Conservation (phyloP, 495 filamentous ascomycete genomes). For the Trichoderma reesei region DNA sequence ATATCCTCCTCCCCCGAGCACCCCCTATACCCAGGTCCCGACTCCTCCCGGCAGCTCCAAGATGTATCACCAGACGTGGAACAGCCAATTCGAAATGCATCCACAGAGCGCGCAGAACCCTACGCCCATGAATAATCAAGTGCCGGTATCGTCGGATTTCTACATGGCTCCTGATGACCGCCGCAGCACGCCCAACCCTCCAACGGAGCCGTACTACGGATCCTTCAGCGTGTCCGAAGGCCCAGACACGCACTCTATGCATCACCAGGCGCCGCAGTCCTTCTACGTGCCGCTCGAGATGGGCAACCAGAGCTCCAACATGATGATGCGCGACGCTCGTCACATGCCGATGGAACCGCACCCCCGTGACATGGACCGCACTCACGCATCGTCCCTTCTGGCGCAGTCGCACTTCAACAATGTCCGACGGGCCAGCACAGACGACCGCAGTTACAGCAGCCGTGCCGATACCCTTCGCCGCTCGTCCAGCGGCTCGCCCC, state of each 20-base stretch:
- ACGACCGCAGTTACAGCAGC: constrained; percentile 2
- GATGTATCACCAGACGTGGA: constrained; percentile 27
- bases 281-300: background rate
- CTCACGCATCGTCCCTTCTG: constrained; percentile 19
- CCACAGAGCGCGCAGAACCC: background rate
- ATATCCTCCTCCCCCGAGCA: constrained; percentile 22
- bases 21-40: constrained; percentile 28
- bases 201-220: constrained; percentile 21
- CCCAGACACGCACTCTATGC: constrained; percentile 13
- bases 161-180: constrained; percentile 17
- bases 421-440: background rate
- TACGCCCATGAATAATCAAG: constrained; percentile 16
- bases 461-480: background rate
- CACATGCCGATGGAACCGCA: background rate
- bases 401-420: constrained; percentile 12
- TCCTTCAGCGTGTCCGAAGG: constrained; percentile 22
- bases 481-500: constrained; percentile 4
- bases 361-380: background rate
- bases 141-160: constrained; percentile 20
- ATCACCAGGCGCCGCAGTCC: background rate
- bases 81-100: constrained; percentile 21
- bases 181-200: constrained; percentile 16
- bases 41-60: constrained; percentile 35
- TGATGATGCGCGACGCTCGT: background rate
- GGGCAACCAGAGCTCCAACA: background rate